Evolutionary conservation across 2,329 filamentous ascomycete genomes (phyloP), one percentile per base, ranked within the genome.

Genomic region (Grosmannia clavigera): DNA sequence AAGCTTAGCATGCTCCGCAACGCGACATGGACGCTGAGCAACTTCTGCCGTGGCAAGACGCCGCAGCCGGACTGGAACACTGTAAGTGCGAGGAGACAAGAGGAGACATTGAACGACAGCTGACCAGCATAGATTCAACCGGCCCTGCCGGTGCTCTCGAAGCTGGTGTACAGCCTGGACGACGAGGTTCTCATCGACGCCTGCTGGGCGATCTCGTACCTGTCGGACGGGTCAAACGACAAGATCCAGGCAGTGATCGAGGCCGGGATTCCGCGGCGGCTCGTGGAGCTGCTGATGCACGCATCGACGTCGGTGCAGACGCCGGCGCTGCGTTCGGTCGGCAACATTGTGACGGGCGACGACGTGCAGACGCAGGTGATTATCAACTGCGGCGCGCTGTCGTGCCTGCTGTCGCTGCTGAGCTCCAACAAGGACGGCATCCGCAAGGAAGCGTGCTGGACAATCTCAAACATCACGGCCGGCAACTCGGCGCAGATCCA

Each of bases 211-310:
- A 97, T 99, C 70, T 97, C 92, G 0, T 99, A 99, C 72, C 84
- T 99, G 25, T 97, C 94, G 3, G 94, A 99, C 74, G 94, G 94
- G 52, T 90, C 92, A 68, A 99, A 99, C 73, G 94, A 99, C 71
- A 99, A 99, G 81, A 99, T 99, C 65, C 94, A 99, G 76, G 92
- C 94, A 55, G 94, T 99, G 60, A 97, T 99, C 68, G 94, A 99
- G 77, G 94, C 92, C 53, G 92, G 94, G 66, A 99, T 99, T 64
- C 94, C 94, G 64, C 92, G 94, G 65, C 88, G 94, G 64, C 84
- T 99, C 9, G 94, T 99, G 5, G 94, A 99, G 80, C 83, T 99
- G 60, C 83, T 99, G 65, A 96, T 96, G 88, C 94, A 99, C 72
- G 91, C 92, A 48, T 97, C 94, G 25, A 99, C 94, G 62, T 97